These are phyloP conservation scores for Gnaphalium uliginosum DNA, from an alignment of 129 eudicot species.

Conservation along the genomic window DNA sequence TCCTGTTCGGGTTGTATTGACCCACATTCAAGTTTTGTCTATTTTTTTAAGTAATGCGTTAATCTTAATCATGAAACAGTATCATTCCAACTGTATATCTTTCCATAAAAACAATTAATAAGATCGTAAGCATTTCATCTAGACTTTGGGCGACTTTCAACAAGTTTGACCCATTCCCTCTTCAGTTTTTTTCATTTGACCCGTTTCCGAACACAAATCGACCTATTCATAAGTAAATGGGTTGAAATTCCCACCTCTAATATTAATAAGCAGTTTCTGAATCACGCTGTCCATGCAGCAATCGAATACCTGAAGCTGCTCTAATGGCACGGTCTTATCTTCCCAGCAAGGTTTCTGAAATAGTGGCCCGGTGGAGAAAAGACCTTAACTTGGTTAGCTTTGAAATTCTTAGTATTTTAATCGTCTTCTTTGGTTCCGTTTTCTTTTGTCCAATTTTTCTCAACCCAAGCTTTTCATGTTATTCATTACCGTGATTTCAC, in stretches of 20 bases:
- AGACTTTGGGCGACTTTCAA: not conserved
- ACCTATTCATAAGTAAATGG: not conserved
- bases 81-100: not conserved
- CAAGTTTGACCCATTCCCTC: not conserved
- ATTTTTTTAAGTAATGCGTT: too few relatives aligned
- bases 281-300: constrained; percentile 44
- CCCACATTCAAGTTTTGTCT: not conserved
- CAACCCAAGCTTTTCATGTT: not conserved
- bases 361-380: constrained; percentile 84
- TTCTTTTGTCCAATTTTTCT: not conserved
- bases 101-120: not conserved
- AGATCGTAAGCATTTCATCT: not conserved
- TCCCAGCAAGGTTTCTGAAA: constrained; percentile 94
- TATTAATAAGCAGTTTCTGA: constrained; percentile 10
- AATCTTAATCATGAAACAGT: not conserved
- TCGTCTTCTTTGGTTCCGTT: not conserved
- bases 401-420: constrained; percentile 2
- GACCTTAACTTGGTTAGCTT: constrained; percentile 69
- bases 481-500: not conserved
- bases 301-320: constrained; percentile 98
- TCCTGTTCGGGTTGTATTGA: not conserved
- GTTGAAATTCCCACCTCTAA: not conserved
- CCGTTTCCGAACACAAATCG: not conserved
- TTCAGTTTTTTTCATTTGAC: not conserved
- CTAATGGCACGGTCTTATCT: constrained; percentile 94